Base-by-base conservation (phyloP, 2,329 filamentous ascomycete genomes). In the Fusarium camptoceras region DNA sequence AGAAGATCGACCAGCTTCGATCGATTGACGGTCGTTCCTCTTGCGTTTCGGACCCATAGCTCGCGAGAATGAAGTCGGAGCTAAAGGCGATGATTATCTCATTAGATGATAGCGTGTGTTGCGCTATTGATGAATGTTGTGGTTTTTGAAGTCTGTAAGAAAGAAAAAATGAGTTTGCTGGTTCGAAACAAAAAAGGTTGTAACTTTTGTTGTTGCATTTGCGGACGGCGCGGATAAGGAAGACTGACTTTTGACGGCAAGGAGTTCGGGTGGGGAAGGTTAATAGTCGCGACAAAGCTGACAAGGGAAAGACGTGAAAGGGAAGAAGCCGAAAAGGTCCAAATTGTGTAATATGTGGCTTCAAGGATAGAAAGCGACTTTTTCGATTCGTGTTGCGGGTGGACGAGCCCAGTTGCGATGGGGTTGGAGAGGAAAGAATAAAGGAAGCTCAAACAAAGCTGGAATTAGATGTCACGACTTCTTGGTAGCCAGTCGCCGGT, bases 31-130 rank as follows among this genome's bases (percentile, higher is more conserved):
- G 49, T 88, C 85, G 75, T 82, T 81, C 78, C 86, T 85, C 84
- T 89, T 89, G 74, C 87, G 84, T 80, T 89, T 89, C 28, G 85
- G 83, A 81, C 86, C 83, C 87, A 89, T 89, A 66, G 73, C 75
- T 76, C 73, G 67, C 64, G 68, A 71, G 66, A 57, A 63, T 56
- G 57, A 59, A 64, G 64, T 64, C 20, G 54, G 34, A 50, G 39
- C 59, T 34, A 46, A 37, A 49, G 43, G 44, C 61, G 58, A 57
- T 68, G 67, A 69, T 74, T 78, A 80, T 74, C 68, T 78, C 80
- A 81, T 81, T 78, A 72, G 78, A 68, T 64, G 34, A 47, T 64
- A 34, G 48, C 51, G 74, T 48, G 53, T 54, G 55, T 50, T 54
- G 43, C 34, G 39, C 37, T 31, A 22, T 51, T 59, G 49, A 22